Conservation (phyloP, 129 eudicot species). For the Tanacetum coccineum region DNA sequence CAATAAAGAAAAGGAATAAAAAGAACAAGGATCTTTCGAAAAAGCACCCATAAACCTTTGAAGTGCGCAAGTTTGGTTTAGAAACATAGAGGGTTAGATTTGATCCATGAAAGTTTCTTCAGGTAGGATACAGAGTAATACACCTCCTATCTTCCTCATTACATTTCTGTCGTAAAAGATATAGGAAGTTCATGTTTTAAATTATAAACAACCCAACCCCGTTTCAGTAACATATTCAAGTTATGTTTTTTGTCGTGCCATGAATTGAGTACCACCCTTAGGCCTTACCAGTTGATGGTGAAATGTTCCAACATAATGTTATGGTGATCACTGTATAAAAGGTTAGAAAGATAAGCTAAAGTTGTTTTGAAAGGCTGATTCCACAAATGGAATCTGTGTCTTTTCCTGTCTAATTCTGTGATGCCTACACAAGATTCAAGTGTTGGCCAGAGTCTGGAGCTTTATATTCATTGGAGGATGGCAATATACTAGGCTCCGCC, state of each 20-base stretch:
- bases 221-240: too few relatives aligned
- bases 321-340: background rate
- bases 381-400: constrained; percentile 7
- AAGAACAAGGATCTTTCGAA: background rate
- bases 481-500: background rate
- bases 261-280: too few relatives aligned
- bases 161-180: background rate
- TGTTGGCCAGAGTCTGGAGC: background rate
- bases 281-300: background rate
- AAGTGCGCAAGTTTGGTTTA: background rate
- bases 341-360: background rate
- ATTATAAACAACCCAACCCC: too few relatives aligned
- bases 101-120: background rate
- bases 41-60: too few relatives aligned
- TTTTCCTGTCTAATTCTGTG: constrained; percentile 14
- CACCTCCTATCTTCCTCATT: too few relatives aligned
- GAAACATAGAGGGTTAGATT: background rate
- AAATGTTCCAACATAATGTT: constrained; percentile 1
- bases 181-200: too few relatives aligned
- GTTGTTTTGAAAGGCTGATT: constrained; percentile 13
- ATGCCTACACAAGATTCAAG: constrained; percentile 8
- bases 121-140: background rate
- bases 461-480: background rate
- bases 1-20: too few relatives aligned
- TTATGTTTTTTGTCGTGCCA: too few relatives aligned